Base-by-base conservation (phyloP, 805 yeast species). In the Saccharomycopsis olivae region DNA sequence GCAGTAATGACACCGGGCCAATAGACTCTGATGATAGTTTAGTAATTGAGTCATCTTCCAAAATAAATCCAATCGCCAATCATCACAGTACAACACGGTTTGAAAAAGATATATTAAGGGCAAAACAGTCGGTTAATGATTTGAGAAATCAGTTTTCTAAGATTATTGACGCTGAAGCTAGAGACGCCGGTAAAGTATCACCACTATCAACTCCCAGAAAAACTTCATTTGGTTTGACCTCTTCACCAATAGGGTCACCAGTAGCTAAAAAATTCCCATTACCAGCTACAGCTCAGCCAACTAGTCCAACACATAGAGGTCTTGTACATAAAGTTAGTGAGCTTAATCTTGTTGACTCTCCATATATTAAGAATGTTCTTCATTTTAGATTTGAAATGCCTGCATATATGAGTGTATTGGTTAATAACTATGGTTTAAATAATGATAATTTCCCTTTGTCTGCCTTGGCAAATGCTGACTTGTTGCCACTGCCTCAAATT, bases 61-160 rank as follows among this genome's bases (percentile, higher is more conserved):
- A 39, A 28, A 29, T 19, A 16, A 36, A 32, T 5, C n/a, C 33
- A 14, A 40, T 44, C 13, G 36, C 35, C 9, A 44, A 44, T 28
- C 48, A 45, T 33, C 38, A 45, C 16, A 45, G 47, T 28, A 30
- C 40, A n/a, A 45, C 48, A 8, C 16, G 47, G 17, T 45, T 45
- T 33, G 47, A 45, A 27, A 40, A 40, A 29, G 48, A 45, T 21
- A 45, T 45, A n/a, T 23, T 45, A 3, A 45, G 39, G 24, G 48
- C 48, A 24, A 45, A 33, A 25, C 29, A 45, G 28, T 39, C 44
- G 10, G 48, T 45, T 8, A 33, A 33, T 15, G 48, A 45, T 29
- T 36, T 45, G 20, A 30, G 44, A 18, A 32, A 37, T 11, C 44
- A 45, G 25, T 45, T 45, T 29, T 38, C 46, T 14, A 45, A 40